Base-by-base conservation (phyloP, 441 rosid genomes). In the Jatropha multifida region DNA sequence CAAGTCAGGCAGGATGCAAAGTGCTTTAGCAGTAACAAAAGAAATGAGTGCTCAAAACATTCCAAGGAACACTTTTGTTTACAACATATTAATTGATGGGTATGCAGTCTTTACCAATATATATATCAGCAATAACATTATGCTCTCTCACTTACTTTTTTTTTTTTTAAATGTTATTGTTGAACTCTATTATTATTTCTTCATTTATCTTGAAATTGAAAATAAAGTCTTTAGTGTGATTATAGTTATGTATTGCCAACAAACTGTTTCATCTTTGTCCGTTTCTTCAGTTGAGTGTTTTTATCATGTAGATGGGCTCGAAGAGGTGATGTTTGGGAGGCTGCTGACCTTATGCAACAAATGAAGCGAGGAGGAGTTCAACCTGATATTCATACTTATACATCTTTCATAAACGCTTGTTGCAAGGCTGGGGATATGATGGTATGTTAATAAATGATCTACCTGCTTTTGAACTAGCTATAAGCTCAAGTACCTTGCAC, bases 271-370 rank as follows among this genome's bases (percentile, higher is more conserved):
- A 44, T 67, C 56, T 2, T 62, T 67, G 46, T 40, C 62, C 4
- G 9, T 71, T 73, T 54, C 13, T 79, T 69, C 63, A 72, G 55
- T 71, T 18, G 10, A 5, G 48, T 74, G 14, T 64, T 38, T 64
- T 68, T 69, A 54, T 7, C 40, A 2, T 74, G 37, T 76, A 95
- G 99, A 87, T 95, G 98, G 99, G 97, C 99, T 77, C 87, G 97
- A 75, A 84, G 98, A 84, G 99, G 99, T 17, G 99, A 95, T 87
- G 93, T 95, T 40, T 95, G 99, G 99, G 98, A 95, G 84, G 98
- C 99, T 13, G 94, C 93, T 38, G 99, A 95, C 72, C 86, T 95
- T 80, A 90, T 95, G 92, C 96, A 90, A 70, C 97, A 93, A 85
- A 95, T 95, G 99, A 93, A 82, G 62, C 87, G 75, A 67, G 98